These are phyloP conservation scores for Ustilago sp. DNA, from an alignment of 1,284 basidiomycete species.

Conservation along the genomic window DNA sequence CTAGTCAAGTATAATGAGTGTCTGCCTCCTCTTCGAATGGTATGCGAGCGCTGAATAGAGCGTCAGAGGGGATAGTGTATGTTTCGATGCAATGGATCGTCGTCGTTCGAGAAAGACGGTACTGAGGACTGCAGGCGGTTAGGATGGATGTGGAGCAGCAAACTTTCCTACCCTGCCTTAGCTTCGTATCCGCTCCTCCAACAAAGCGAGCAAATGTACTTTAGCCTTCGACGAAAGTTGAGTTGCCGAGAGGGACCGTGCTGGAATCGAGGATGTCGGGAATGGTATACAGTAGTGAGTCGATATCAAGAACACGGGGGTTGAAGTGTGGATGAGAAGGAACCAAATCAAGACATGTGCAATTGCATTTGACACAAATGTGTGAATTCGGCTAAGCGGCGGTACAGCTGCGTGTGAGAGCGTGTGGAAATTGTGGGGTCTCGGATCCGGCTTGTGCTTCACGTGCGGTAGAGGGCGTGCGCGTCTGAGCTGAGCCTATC, in stretches of 20 bases:
- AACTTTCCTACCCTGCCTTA: background rate
- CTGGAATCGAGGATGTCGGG: slow-evolving; percentile 1
- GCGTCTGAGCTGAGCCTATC: too few relatives aligned
- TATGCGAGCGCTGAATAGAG: slow-evolving; percentile 11
- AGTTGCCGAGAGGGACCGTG: background rate
- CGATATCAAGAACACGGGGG: background rate
- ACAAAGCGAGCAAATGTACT: background rate
- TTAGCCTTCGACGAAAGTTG: background rate
- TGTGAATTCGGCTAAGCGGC: slow-evolving; percentile 1
- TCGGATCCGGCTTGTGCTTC: slow-evolving; percentile 33
- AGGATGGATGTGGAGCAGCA: slow-evolving; percentile 3
- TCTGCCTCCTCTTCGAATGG: background rate
- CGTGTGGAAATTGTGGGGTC: slow-evolving; percentile 24
- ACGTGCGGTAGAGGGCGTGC: too few relatives aligned
- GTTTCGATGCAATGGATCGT: background rate
- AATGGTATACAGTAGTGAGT: background rate
- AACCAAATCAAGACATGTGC: background rate
- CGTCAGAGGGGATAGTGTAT: background rate
- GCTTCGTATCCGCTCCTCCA: background rate
- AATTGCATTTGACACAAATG: background rate
- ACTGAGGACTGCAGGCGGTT: background rate
- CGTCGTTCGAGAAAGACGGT: background rate
- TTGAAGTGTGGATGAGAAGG: background rate
- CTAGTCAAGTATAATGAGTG: background rate
- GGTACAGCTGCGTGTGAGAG: slow-evolving; percentile 2